These are phyloP conservation scores for Filobasidium floriforme DNA, from an alignment of 768 basidiomycete genomes.

Conservation along the genomic window DNA sequence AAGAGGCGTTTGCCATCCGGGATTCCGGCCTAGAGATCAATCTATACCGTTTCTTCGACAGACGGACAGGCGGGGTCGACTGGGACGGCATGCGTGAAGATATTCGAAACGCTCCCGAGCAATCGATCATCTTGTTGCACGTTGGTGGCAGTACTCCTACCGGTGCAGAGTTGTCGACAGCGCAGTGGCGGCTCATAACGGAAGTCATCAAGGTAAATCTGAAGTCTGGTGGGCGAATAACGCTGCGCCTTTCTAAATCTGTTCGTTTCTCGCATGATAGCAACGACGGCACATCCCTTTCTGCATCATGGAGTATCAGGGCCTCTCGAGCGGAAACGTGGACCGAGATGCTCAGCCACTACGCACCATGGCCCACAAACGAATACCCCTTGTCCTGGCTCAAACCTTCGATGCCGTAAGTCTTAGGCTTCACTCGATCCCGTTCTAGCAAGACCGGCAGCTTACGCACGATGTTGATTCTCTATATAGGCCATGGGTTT, in stretches of 20 bases:
- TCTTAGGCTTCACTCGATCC: neutral
- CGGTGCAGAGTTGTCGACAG: slow-evolving; percentile 34
- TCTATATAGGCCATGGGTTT: slow-evolving; percentile 41
- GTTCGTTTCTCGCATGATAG: slow-evolving; percentile 16
- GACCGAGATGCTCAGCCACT: slow-evolving; percentile 39
- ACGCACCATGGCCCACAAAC: slow-evolving; percentile 39
- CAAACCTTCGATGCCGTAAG: slow-evolving; percentile 43
- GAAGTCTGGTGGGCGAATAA: neutral
- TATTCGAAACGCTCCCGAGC: slow-evolving; percentile 47
- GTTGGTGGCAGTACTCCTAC: slow-evolving; percentile 49
- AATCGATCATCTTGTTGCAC: slow-evolving; percentile 67
- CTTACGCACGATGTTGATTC: neutral
- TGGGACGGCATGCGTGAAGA: slow-evolving; percentile 41
- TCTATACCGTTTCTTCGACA: slow-evolving; percentile 34
- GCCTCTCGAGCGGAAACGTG: slow-evolving; percentile 36
- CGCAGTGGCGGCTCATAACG: slow-evolving; percentile 39
- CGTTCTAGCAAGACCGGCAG: neutral
- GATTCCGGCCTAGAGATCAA: slow-evolving; percentile 41
- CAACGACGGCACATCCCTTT: slow-evolving; percentile 45
- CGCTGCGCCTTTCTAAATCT: neutral
- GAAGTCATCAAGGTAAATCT: slow-evolving; percentile 39
- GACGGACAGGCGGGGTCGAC: slow-evolving; percentile 36
- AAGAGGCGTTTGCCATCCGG: slow-evolving; percentile 33
- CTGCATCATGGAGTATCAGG: slow-evolving; percentile 38
- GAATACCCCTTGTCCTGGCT: slow-evolving; percentile 37